Evolutionary conservation across 441 rosid species (phyloP).

Genomic region (Brassica hybrid): DNA sequence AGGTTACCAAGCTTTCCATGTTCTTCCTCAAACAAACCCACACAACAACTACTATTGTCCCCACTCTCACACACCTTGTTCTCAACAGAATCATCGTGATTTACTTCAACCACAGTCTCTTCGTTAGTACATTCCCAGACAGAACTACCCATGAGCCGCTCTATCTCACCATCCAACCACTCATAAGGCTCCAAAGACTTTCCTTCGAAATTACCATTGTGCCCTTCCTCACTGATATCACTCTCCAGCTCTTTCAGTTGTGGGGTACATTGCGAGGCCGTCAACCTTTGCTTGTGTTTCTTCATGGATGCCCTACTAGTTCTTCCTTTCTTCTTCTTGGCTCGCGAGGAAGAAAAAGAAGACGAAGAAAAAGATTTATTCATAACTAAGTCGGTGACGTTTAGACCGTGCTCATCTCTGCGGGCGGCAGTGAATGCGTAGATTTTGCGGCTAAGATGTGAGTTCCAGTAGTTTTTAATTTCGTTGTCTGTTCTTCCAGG

Average conservation of each 20-base stretch:
- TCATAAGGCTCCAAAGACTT: constrained; percentile 61
- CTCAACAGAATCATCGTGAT: constrained; percentile 19
- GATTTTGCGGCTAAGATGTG: constrained; percentile 75
- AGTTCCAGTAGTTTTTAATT: constrained; percentile 92
- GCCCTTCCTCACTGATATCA: constrained; percentile 22
- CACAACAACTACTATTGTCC: constrained; percentile 27
- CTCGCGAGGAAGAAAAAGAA: background rate
- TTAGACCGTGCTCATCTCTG: background rate
- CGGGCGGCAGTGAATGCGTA: constrained; percentile 44
- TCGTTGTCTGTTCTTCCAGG: constrained; percentile 93
- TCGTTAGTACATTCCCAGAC: constrained; percentile 41
- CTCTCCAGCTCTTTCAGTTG: constrained; percentile 15
- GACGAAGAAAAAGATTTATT: constrained; percentile 8
- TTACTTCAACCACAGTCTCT: constrained; percentile 9
- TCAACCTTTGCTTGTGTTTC: constrained; percentile 46
- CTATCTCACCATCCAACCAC: constrained; percentile 78
- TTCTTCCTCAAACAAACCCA: constrained; percentile 29
- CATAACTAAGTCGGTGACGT: constrained; percentile 23
- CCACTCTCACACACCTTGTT: constrained; percentile 37
- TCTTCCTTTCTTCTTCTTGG: constrained; percentile 47
- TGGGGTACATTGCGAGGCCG: constrained; percentile 19
- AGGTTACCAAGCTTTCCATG: constrained; percentile 32
- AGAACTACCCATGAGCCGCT: constrained; percentile 49
- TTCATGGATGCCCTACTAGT: constrained; percentile 53
- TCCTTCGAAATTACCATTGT: constrained; percentile 30